Conservation (phyloP, 106 monocot genomes). For the Dendrobium catenatum region DNA sequence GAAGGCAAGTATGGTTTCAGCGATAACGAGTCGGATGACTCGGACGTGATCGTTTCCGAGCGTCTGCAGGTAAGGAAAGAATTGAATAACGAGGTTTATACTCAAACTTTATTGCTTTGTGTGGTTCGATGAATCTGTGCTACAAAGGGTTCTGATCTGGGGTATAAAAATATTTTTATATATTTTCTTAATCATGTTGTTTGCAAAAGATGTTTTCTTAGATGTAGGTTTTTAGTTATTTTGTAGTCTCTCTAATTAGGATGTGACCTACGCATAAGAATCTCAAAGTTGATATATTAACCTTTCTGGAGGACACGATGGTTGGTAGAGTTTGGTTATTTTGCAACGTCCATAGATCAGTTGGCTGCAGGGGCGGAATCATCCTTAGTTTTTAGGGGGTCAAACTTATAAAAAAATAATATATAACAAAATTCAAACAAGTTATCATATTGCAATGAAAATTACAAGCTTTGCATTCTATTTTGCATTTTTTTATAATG, state of each 20-base stretch:
- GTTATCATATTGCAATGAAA: no score
- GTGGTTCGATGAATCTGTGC: background rate
- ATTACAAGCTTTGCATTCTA: no score
- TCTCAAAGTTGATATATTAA: background rate
- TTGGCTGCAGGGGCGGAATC: background rate
- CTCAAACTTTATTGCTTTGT: background rate
- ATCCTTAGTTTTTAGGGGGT: no score
- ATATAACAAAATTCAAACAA: no score
- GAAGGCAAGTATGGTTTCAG: conserved; percentile 37
- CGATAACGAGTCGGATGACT: conserved; percentile 46
- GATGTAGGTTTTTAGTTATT: background rate
- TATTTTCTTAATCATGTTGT: background rate
- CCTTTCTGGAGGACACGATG: background rate
- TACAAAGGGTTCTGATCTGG: background rate
- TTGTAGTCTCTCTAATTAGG: background rate
- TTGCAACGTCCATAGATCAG: background rate
- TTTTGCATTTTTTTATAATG: no score
- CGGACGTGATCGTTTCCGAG: conserved; percentile 29
- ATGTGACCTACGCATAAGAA: background rate
- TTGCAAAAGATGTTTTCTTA: background rate
- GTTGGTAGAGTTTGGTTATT: background rate
- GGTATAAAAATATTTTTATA: background rate
- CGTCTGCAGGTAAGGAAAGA: conserved; percentile 40
- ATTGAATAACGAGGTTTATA: background rate
- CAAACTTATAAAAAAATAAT: no score